Percentiles rank a stretch among this genome's conserved stretches.
These are phyloP conservation scores for Babesia sp. DNA, from an alignment of 169 alveolate species.

Conservation along the genomic window DNA sequence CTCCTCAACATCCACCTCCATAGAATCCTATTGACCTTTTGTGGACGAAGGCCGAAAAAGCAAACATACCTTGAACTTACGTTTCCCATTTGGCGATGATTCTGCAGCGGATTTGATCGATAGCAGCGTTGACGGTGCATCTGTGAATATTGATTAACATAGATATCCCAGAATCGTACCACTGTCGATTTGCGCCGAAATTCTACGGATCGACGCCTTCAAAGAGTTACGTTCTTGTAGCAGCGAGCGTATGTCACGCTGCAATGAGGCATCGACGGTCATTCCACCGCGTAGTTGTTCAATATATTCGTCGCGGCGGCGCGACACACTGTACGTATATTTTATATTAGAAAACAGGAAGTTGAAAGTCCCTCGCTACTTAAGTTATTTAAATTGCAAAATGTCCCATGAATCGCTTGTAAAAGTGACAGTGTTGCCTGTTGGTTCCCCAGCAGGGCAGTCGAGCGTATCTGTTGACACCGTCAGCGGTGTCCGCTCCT, in stretches of 20 bases:
- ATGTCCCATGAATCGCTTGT: conserved; percentile 4
- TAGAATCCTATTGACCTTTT: neutral
- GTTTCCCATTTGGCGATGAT: conserved; percentile 1
- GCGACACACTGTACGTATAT: neutral
- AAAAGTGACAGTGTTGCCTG: conserved; percentile 9
- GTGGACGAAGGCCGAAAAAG: neutral
- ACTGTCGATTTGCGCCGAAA: conserved; percentile 34
- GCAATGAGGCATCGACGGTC: neutral
- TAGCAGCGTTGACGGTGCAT: conserved; percentile 42
- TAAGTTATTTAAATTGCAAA: neutral
- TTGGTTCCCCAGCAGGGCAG: neutral
- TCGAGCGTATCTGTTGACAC: neutral
- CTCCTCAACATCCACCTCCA: conserved; percentile 24
- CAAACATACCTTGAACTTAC: conserved; percentile 18
- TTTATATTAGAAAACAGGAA: neutral
- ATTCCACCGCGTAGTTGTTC: neutral
- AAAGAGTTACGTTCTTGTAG: conserved; percentile 32
- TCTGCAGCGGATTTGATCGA: conserved; percentile 24
- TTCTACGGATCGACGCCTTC: conserved; percentile 23
- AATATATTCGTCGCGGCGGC: neutral
- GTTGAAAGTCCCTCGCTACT: neutral
- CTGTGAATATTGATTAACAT: neutral
- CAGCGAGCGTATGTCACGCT: conserved; percentile 37
- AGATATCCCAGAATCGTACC: conserved; percentile 10
- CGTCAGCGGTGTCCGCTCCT: neutral